Evolutionary conservation across 108 stramenopile genomes (phyloP), one percentile per base, ranked within the genome.

Genomic region (Stephanodiscus triporus): DNA sequence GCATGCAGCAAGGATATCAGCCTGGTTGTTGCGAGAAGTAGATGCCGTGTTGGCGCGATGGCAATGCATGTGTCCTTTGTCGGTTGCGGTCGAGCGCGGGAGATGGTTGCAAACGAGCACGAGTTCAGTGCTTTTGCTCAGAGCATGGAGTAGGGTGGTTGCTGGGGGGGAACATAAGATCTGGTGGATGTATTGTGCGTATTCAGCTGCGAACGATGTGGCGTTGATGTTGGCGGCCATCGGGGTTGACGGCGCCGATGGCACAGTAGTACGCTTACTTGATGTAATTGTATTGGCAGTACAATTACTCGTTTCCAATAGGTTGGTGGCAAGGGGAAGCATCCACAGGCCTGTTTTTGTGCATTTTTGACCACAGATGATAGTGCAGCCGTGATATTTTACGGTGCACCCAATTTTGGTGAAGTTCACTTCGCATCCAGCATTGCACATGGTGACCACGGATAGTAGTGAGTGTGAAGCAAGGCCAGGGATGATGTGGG

Each of bases 401-500:
- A 49, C 6, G 48, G 48, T 49, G 6, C 48, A 49, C 19, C 48
- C 48, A 49, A 49, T 49, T 19, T 49, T 49, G 2, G 48, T 49
- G 48, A 49, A 49, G 48, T 6, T 2, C 6, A 68, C 54, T 36
- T 11, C 32, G 24, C 59, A 71, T 58, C 70, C 58, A 3, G 42
- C 54, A 32, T 71, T 47, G 58, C 70, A 71, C 17, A 30, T 36
- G 0, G 11, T 20, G 17, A 20, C 40, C 13, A 37, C 56, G 17
- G 34, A 55, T 10, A 68, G 5, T 2, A 68, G 53, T 0, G 54
- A 68, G 13, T 49, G 16, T 16, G 38, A 37, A 0, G 32, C 47
- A 10, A 54, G 53, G 20, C 67, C 67, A 36, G 67, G 67, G 51
- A 56, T 30, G 19, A 68, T 68, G 34, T 68, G 54, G 9, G 51